These are phyloP conservation scores for Fomitopsis schrenkii DNA, from an alignment of 1,284 basidiomycete species.

Conservation along the genomic window DNA sequence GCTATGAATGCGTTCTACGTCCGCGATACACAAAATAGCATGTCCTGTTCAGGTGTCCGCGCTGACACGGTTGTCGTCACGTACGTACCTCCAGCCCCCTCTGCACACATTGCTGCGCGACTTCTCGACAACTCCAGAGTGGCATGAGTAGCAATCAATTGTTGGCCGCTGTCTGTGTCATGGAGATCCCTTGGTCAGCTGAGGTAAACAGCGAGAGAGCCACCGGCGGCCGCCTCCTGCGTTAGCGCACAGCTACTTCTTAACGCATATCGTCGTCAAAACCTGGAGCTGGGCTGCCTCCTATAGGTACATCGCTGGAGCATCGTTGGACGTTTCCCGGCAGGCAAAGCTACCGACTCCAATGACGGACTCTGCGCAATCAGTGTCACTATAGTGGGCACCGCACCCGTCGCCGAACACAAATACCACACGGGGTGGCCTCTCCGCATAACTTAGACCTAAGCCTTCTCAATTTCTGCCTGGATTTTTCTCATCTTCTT, in stretches of 20 bases:
- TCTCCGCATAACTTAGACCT: too few species aligned
- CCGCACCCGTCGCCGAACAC: too few species aligned
- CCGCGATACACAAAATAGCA: background rate
- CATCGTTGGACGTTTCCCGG: too few species aligned
- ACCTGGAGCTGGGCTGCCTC: background rate
- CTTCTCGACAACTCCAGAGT: background rate
- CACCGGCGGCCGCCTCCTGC: background rate
- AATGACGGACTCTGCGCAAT: too few species aligned
- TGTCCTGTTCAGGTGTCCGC: constrained; percentile 3
- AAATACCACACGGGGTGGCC: too few species aligned
- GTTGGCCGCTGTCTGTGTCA: background rate
- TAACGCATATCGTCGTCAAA: too few species aligned
- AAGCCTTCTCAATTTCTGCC: too few species aligned
- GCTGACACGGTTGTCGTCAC: background rate
- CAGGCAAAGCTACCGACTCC: too few species aligned
- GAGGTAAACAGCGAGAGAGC: background rate
- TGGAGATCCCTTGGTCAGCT: background rate
- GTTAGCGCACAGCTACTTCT: background rate
- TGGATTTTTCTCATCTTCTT: too few species aligned
- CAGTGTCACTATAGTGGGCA: too few species aligned
- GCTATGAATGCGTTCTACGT: background rate
- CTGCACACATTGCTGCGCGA: background rate
- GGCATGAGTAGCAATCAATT: background rate
- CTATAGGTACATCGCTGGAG: too few species aligned
- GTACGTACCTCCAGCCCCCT: background rate